Evolutionary conservation across 2,329 filamentous ascomycete genomes (phyloP).

Genomic region (Talaromyces sp.): DNA sequence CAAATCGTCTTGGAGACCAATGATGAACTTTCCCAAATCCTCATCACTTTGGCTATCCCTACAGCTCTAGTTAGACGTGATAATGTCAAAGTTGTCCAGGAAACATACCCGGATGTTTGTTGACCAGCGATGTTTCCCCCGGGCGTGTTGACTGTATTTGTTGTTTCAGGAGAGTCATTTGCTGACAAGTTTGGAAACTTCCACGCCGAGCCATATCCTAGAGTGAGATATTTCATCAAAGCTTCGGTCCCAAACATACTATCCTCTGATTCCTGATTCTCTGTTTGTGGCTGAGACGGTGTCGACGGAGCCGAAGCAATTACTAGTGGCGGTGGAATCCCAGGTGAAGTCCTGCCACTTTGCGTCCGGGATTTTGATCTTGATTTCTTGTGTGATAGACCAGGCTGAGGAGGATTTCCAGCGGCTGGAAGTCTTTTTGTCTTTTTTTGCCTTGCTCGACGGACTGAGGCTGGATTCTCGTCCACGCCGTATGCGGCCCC

Average conservation of each 20-base stretch:
- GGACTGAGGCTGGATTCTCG: conserved; percentile 67
- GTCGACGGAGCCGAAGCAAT: conserved; percentile 16
- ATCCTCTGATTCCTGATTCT: conserved; percentile 19
- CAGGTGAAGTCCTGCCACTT: conserved; percentile 27
- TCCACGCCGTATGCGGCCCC: conserved; percentile 78
- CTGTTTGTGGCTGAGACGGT: conserved; percentile 14
- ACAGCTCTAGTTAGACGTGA: neutral
- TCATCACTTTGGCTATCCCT: conserved; percentile 7
- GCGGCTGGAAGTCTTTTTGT: conserved; percentile 15
- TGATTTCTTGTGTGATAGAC: conserved; percentile 6
- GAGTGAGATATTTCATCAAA: conserved; percentile 45
- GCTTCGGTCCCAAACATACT: conserved; percentile 37
- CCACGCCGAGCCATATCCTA: conserved; percentile 47
- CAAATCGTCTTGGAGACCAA: conserved; percentile 39
- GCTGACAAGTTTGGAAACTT: conserved; percentile 30
- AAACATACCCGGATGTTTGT: neutral
- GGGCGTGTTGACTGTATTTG: conserved; percentile 19
- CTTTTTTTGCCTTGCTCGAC: conserved; percentile 41
- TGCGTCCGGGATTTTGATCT: conserved; percentile 13
- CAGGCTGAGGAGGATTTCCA: neutral
- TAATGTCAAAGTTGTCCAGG: neutral
- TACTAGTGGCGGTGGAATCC: conserved; percentile 42
- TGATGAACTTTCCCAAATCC: conserved; percentile 32
- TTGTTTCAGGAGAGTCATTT: conserved; percentile 19
- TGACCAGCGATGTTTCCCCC: conserved; percentile 2